Evolutionary conservation across 805 yeast genomes (phyloP).

Genomic region (Candida tammaniensis): DNA sequence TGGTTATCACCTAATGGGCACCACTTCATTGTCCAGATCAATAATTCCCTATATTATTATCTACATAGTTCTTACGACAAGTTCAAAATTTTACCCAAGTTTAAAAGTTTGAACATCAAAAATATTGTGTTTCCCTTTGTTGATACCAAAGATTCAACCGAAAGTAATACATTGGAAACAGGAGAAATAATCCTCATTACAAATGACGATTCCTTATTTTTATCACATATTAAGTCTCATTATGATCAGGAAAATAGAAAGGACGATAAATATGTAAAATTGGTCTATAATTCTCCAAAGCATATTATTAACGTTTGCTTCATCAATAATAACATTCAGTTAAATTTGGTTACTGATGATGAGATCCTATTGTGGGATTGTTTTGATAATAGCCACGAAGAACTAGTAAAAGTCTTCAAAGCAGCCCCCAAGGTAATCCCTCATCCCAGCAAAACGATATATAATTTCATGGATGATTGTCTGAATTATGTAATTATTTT

Average conservation of each 20-base stretch:
- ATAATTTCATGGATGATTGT: constrained; percentile 1
- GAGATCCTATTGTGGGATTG: constrained; percentile 31
- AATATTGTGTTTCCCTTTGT: constrained; percentile 25
- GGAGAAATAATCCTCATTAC: constrained; percentile 32
- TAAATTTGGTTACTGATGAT: constrained; percentile 20
- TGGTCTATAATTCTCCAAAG: constrained; percentile 18
- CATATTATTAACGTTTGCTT: constrained; percentile 18
- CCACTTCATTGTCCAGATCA: constrained; percentile 30
- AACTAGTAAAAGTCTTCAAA: constrained; percentile 28
- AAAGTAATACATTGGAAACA: constrained; percentile 14
- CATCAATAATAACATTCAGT: constrained; percentile 21
- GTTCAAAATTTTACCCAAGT: constrained; percentile 31
- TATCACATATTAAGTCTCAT: constrained; percentile 27
- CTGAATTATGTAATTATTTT: constrained; percentile 3
- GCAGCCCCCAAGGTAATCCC: constrained; percentile 12
- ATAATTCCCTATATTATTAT: constrained; percentile 24
- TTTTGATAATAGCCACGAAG: constrained; percentile 27
- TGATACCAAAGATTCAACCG: constrained; percentile 2
- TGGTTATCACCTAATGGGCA: constrained; percentile 41
- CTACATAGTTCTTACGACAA: constrained; percentile 27
- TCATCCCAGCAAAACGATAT: constrained; percentile 4
- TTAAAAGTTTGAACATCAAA: constrained; percentile 27
- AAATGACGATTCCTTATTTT: constrained; percentile 25
- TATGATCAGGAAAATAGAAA: constrained; percentile 26
- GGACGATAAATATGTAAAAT: constrained; percentile 35